phyloP scores from a whole-genome alignment of 192 early-diverging fungal species.

The Helicostylum pulchrum region DNA sequence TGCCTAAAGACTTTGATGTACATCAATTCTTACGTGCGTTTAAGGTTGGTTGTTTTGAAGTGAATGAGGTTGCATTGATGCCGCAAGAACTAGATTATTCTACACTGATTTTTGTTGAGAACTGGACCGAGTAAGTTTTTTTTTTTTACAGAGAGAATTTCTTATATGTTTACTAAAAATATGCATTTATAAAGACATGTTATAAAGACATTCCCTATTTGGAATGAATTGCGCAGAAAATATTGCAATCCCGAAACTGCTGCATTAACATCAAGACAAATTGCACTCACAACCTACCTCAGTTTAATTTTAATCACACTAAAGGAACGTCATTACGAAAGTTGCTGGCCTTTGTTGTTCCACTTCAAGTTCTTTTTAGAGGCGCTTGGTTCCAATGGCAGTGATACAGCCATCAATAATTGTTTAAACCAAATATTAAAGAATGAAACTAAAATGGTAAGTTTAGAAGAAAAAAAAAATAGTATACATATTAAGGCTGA shows the following conservation, averaged over 20 bases:
- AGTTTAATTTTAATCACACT: slow-evolving; percentile 24
- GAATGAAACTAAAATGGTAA: slow-evolving; percentile 22
- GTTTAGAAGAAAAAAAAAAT: background rate
- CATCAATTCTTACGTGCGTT: slow-evolving; percentile 33
- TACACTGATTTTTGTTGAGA: slow-evolving; percentile 25
- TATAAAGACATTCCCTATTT: slow-evolving; percentile 22
- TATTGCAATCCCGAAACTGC: slow-evolving; percentile 2
- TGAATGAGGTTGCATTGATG: slow-evolving; percentile 21
- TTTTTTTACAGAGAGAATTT: background rate
- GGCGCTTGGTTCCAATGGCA: slow-evolving; percentile 5
- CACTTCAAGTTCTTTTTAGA: slow-evolving; percentile 14
- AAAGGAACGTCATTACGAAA: slow-evolving; percentile 35
- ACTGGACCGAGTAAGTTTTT: slow-evolving; percentile 34
- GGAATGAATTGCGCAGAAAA: slow-evolving; percentile 10
- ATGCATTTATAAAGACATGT: too few relatives aligned
- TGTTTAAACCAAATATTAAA: slow-evolving; percentile 1
- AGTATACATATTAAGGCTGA: background rate
- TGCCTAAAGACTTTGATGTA: slow-evolving; percentile 21
- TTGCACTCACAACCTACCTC: slow-evolving; percentile 28
- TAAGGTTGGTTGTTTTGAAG: slow-evolving; percentile 25
- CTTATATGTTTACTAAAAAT: too few relatives aligned
- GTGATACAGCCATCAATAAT: slow-evolving; percentile 1
- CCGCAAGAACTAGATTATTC: slow-evolving; percentile 14
- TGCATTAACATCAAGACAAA: slow-evolving; percentile 10
- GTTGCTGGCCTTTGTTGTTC: slow-evolving; percentile 33